Evolutionary conservation across 1,139 yeast species (phyloP).

Genomic region (Suhomyces wounanorum): DNA sequence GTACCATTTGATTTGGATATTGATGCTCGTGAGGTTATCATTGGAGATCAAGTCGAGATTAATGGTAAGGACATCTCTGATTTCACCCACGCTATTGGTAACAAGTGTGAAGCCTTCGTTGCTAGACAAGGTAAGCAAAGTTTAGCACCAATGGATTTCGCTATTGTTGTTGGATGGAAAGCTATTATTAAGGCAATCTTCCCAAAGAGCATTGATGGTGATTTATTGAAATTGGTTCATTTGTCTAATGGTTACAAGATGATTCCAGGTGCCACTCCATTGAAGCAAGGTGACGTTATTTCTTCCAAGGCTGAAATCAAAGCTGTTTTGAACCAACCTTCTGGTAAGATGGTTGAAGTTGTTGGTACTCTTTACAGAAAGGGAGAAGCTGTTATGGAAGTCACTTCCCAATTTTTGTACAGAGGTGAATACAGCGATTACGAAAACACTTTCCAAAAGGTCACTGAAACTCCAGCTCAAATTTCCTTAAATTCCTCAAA

Average conservation of each 20-base stretch:
- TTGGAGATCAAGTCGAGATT: slow-evolving; percentile 71
- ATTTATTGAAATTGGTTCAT: slow-evolving; percentile 89
- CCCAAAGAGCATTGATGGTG: slow-evolving; percentile 97
- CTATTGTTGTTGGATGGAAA: slow-evolving; percentile 98
- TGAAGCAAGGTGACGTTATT: slow-evolving; percentile 86
- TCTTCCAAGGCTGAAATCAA: slow-evolving; percentile 80
- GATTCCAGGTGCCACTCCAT: slow-evolving; percentile 89
- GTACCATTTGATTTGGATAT: slow-evolving; percentile 60
- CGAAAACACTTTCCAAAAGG: slow-evolving; percentile 89
- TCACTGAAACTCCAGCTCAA: slow-evolving; percentile 85
- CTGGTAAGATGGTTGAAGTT: slow-evolving; percentile 96
- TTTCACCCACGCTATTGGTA: slow-evolving; percentile 96
- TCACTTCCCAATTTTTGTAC: slow-evolving; percentile 92
- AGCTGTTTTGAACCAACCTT: slow-evolving; percentile 86
- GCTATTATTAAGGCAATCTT: slow-evolving; percentile 95
- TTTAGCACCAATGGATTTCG: slow-evolving; percentile 98
- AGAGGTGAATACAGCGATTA: slow-evolving; percentile 88
- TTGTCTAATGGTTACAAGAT: slow-evolving; percentile 92
- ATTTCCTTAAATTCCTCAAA: slow-evolving; percentile 70
- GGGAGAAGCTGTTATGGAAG: slow-evolving; percentile 85
- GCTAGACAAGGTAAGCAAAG: slow-evolving; percentile 82
- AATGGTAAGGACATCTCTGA: slow-evolving; percentile 82
- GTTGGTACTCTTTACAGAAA: slow-evolving; percentile 84
- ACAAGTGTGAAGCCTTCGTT: slow-evolving; percentile 94
- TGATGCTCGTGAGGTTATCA: slow-evolving; percentile 67